Evolutionary conservation across 345 rosid genomes (phyloP).

Genomic region (Gossypium longicalyx): DNA sequence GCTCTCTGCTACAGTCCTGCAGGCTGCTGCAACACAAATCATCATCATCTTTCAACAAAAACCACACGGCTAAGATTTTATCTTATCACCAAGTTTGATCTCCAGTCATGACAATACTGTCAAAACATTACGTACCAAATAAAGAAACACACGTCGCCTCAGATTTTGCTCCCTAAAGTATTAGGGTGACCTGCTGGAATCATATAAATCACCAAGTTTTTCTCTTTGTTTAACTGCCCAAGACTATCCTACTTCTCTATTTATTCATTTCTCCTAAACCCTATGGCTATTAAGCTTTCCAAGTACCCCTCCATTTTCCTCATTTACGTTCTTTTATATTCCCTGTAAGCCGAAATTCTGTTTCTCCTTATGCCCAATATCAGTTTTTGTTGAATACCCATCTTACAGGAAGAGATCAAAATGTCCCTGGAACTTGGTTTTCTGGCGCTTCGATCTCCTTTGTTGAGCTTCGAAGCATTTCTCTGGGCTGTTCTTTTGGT

Average conservation of each 20-base stretch:
- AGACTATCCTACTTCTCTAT: neutral
- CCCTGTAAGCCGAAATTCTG: neutral
- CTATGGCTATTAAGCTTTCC: neutral
- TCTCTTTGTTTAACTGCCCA: neutral
- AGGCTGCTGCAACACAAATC: neutral
- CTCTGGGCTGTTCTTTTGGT: slow-evolving; percentile 28
- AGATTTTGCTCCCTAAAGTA: neutral
- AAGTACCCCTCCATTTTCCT: neutral
- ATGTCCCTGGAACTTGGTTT: neutral
- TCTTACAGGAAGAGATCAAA: neutral
- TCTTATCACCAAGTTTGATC: neutral
- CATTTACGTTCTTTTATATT: neutral
- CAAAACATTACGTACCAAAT: neutral
- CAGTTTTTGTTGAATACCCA: neutral
- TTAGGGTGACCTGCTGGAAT: neutral
- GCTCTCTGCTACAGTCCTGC: neutral
- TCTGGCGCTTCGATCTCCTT: slow-evolving; percentile 2
- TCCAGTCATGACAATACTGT: neutral
- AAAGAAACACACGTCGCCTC: neutral
- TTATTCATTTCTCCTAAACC: neutral
- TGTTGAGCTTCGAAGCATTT: slow-evolving; percentile 30
- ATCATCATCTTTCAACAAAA: neutral
- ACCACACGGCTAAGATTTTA: neutral
- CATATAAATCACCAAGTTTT: neutral
- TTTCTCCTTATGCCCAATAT: neutral